Percentiles rank a stretch among this genome's conserved stretches.
Evolutionary conservation across 2,329 filamentous ascomycete genomes (phyloP).

Genomic region (Alternaria alternata): DNA sequence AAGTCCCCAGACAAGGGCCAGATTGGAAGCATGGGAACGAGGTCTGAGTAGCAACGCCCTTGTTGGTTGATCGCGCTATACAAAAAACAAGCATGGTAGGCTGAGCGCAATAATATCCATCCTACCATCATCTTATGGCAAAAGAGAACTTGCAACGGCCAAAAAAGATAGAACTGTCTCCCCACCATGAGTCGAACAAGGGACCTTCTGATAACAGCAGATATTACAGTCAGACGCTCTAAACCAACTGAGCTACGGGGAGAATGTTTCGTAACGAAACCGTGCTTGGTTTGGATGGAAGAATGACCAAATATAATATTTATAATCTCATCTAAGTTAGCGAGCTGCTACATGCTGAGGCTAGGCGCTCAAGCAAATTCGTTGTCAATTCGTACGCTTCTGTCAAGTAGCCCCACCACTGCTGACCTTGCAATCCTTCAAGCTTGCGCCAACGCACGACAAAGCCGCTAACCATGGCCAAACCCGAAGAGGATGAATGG

Average conservation of each 20-base stretch:
- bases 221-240: slow-evolving; percentile 51
- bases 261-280: slow-evolving; percentile 19
- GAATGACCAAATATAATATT: accelerated
- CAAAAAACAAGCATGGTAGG: background rate
- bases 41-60: background rate
- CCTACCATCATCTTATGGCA: background rate
- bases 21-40: background rate
- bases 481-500: slow-evolving; percentile 58
- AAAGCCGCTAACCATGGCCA: slow-evolving; percentile 27
- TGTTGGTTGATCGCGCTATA: too few species aligned
- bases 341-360: too few species aligned
- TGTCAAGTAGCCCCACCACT: background rate
- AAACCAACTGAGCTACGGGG: slow-evolving; percentile 47
- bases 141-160: background rate
- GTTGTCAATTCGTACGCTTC: background rate
- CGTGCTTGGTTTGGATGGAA: slow-evolving; percentile 22
- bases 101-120: background rate
- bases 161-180: slow-evolving; percentile 32
- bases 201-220: slow-evolving; percentile 46
- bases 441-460: background rate
- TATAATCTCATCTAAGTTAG: too few species aligned
- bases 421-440: background rate
- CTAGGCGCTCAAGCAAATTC: too few species aligned
- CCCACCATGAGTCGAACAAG: slow-evolving; percentile 45
- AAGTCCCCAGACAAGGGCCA: background rate